Evolutionary conservation across 2,329 filamentous ascomycete species (phyloP), one percentile per base, ranked within the genome.

Genomic region (Cordyceps cateniannulata): DNA sequence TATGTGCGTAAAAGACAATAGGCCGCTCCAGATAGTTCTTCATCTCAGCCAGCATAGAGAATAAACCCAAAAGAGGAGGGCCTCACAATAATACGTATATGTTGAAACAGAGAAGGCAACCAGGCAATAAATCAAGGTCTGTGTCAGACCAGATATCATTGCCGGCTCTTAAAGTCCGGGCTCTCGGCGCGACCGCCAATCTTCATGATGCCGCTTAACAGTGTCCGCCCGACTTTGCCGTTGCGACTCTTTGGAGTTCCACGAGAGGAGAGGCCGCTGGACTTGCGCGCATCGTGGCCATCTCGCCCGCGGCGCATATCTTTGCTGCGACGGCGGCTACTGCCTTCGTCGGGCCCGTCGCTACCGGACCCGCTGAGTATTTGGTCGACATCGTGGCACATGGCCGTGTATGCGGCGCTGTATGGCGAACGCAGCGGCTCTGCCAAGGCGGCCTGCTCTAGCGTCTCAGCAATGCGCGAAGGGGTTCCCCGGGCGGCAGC

Each of bases 351-450:
- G 5, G 65, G 67, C 3, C 65, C 65, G 59, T 83, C 81, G 64
- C 80, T 83, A 16, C 79, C 80, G 1, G 81, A 81, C 16, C 80
- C 83, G 1, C 79, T 79, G 0, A 81, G 79, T 3, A 79, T 72
- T 0, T 69, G 66, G 25, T 73, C 69, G 38, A 66, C 67, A n/a
- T 72, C 71, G 53, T 67, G 65, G 66, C 69, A 70, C 25, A 65
- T 63, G 9, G 70, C 48, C 4, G 56, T 51, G 20, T 62, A 59
- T 8, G 54, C 51, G 9, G 48, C 56, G 20, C 55, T 59, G 44
- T 59, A 59, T 3, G 56, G 51, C 16, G 48, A 51, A 16, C 58
- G 38, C 22, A 60, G 29, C 3, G 55, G 53, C 16, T 75, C 74
- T n/a, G 73, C 69, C n/a, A 74, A 64, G 0, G 69, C 71, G 5